A percentile compares a stretch with the other conserved stretches of the same genome.
phyloP scores from a whole-genome alignment of 2,329 filamentous ascomycete species.

The Aspergillus oerlinghausenensis region DNA sequence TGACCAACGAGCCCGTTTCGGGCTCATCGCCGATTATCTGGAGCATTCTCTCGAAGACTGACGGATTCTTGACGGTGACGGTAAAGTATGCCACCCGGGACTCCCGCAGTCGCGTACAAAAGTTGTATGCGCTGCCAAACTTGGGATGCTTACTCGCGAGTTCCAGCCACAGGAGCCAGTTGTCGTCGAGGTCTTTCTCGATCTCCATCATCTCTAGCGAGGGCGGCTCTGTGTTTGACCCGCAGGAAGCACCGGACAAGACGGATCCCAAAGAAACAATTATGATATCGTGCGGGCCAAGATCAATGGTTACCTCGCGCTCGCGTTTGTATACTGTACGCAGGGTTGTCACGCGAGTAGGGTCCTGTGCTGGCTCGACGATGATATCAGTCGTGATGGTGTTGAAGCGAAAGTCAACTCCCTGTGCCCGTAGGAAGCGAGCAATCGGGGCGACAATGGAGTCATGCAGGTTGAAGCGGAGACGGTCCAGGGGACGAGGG shows the following conservation, averaged over 20 bases:
- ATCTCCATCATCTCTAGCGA: slow-evolving; percentile 20
- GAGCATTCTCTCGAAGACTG: slow-evolving; percentile 25
- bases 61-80: slow-evolving; percentile 31
- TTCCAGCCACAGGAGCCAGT: slow-evolving; percentile 42
- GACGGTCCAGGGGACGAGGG: slow-evolving; percentile 15
- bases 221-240: slow-evolving; percentile 28
- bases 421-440: slow-evolving; percentile 18
- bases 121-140: slow-evolving; percentile 40
- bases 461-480: slow-evolving; percentile 24
- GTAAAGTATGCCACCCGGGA: slow-evolving; percentile 41
- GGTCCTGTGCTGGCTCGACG: slow-evolving; percentile 7
- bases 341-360: slow-evolving; percentile 22
- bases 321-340: slow-evolving; percentile 15
- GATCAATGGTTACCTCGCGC: slow-evolving; percentile 14
- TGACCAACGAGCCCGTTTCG: slow-evolving; percentile 34
- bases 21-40: slow-evolving; percentile 29
- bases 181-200: slow-evolving; percentile 31
- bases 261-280: slow-evolving; percentile 39
- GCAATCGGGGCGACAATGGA: slow-evolving; percentile 21
- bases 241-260: slow-evolving; percentile 33
- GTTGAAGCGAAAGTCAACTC: slow-evolving; percentile 25
- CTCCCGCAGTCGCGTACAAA: slow-evolving; percentile 33
- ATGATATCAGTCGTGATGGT: slow-evolving; percentile 24
- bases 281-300: slow-evolving; percentile 33
- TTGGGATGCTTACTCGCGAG: slow-evolving; percentile 32